phyloP scores from a whole-genome alignment of 2,329 filamentous ascomycete species.

The Cordyceps cateniannulata region DNA sequence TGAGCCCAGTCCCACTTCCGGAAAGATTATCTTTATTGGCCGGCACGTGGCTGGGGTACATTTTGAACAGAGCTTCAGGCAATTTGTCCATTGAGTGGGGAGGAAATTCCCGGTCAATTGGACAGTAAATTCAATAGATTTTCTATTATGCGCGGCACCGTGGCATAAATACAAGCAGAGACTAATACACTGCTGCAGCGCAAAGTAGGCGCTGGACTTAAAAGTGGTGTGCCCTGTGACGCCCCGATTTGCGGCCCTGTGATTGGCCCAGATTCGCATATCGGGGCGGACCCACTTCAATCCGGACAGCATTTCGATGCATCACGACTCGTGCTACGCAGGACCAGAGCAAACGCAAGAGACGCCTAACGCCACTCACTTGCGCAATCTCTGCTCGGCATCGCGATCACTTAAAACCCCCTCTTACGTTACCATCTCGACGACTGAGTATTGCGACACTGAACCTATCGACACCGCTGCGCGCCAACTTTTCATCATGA shows the following conservation, averaged over 20 bases:
- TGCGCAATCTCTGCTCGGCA: neutral
- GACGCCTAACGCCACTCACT: neutral
- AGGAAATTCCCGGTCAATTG: neutral
- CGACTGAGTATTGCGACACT: neutral
- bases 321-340: neutral
- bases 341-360: slow-evolving; percentile 6
- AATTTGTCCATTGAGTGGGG: slow-evolving; percentile 19
- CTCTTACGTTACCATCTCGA: neutral
- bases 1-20: slow-evolving; percentile 25
- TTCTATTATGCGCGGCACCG: neutral
- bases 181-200: neutral
- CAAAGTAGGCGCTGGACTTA: neutral
- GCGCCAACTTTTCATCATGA: slow-evolving; percentile 33
- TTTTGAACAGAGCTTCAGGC: slow-evolving; percentile 41
- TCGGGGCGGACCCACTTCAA: slow-evolving; percentile 35
- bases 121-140: neutral
- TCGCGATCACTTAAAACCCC: neutral
- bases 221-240: neutral
- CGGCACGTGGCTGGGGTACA: slow-evolving; percentile 44
- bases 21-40: slow-evolving; percentile 61
- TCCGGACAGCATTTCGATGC: slow-evolving; percentile 14
- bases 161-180: neutral
- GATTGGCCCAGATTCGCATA: slow-evolving; percentile 11
- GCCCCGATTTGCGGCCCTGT: slow-evolving; percentile 4
- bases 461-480: neutral